Conservation (phyloP, 2,329 filamentous ascomycete species). For the Tolypocladium tundrense region DNA sequence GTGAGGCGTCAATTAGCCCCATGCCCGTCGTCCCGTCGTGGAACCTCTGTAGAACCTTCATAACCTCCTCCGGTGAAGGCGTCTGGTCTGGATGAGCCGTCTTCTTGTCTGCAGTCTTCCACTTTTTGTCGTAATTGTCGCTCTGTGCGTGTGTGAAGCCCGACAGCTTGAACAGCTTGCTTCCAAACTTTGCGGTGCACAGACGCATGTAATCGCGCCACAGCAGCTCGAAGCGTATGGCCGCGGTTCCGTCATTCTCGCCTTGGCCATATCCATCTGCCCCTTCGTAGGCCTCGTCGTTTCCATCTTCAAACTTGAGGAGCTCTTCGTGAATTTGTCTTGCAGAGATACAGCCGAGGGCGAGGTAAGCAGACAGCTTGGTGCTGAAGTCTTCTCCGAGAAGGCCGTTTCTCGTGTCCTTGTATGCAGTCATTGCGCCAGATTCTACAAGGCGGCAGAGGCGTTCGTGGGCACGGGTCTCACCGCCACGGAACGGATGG, state of each 20-base stretch:
- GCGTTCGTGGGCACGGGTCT: slow-evolving; percentile 46
- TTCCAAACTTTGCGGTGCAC: slow-evolving; percentile 59
- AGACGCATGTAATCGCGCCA: slow-evolving; percentile 78
- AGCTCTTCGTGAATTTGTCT: slow-evolving; percentile 63
- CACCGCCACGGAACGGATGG: slow-evolving; percentile 61
- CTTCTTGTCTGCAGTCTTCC: slow-evolving; percentile 33
- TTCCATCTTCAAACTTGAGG: slow-evolving; percentile 58
- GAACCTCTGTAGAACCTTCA: slow-evolving; percentile 45
- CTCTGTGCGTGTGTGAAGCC: slow-evolving; percentile 50
- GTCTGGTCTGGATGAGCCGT: slow-evolving; percentile 23
- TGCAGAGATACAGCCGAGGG: slow-evolving; percentile 62
- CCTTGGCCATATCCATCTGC: slow-evolving; percentile 54
- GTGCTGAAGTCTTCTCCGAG: slow-evolving; percentile 63
- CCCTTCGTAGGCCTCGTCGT: slow-evolving; percentile 24
- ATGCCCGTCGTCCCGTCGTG: slow-evolving; percentile 61
- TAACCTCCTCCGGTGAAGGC: slow-evolving; percentile 31
- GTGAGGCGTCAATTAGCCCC: slow-evolving; percentile 67
- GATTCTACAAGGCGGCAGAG: slow-evolving; percentile 50
- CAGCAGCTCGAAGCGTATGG: slow-evolving; percentile 61
- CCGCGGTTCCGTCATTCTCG: slow-evolving; percentile 61
- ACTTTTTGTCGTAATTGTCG: slow-evolving; percentile 30
- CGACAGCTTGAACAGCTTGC: slow-evolving; percentile 50
- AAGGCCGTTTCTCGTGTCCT: slow-evolving; percentile 61
- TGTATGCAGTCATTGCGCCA: slow-evolving; percentile 54
- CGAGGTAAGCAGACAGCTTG: slow-evolving; percentile 64